These are phyloP conservation scores for Schwanniomyces occidentalis DNA, from an alignment of 805 yeast genomes.

Conservation along the genomic window DNA sequence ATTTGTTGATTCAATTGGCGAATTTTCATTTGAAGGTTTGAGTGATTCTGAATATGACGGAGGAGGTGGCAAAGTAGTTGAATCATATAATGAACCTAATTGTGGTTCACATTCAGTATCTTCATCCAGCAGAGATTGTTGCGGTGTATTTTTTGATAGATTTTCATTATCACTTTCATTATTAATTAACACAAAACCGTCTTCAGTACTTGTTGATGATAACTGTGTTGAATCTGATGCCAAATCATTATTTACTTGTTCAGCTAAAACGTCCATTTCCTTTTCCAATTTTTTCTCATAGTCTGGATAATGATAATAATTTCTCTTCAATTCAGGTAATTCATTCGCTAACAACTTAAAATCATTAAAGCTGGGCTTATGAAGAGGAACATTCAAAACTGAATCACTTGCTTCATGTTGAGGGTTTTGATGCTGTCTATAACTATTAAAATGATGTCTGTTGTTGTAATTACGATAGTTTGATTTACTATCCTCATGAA, in stretches of 20 bases:
- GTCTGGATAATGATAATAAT: conserved; percentile 33
- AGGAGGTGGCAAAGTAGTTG: conserved; percentile 15
- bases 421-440: conserved; percentile 7
- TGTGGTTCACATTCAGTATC: conserved; percentile 27
- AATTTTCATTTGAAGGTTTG: conserved; percentile 18
- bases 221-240: conserved; percentile 2
- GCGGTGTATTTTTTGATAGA: conserved; percentile 8
- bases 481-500: conserved; percentile 27
- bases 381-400: conserved; percentile 48
- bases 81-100: conserved; percentile 8
- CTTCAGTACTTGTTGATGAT: conserved; percentile 10
- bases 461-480: conserved; percentile 5
- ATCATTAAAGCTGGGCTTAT: conserved; percentile 39
- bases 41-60: conserved; percentile 16
- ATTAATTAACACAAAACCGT: conserved; percentile 22
- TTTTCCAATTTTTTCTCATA: conserved; percentile 13
- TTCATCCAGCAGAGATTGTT: conserved; percentile 27
- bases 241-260: conserved; percentile 11
- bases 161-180: conserved; percentile 8
- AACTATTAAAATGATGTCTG: conserved; percentile 1
- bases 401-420: conserved; percentile 19
- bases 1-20: conserved; percentile 11
- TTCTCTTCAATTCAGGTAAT: conserved; percentile 28
- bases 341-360: conserved; percentile 35
- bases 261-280: conserved; percentile 8